These are phyloP conservation scores for Aegilops speltoides DNA, from an alignment of 176 grass and related monocot species.

Conservation along the genomic window DNA sequence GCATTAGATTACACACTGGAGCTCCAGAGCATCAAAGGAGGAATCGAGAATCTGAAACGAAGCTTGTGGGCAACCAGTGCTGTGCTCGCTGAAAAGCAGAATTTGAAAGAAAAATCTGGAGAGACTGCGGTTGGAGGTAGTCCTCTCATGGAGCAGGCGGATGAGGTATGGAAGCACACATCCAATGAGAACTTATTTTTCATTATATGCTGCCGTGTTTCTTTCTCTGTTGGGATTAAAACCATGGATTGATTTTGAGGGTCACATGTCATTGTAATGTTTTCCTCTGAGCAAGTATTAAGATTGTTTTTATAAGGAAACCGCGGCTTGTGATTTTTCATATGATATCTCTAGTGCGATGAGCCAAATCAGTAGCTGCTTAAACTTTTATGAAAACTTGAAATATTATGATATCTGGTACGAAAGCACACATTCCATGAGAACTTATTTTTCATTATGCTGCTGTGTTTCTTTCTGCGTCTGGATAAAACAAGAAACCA, in stretches of 20 bases:
- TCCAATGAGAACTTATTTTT: constrained; percentile 7
- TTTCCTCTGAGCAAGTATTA: not conserved
- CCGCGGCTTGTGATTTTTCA: not conserved
- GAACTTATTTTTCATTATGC: no score
- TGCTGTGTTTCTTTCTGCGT: no score
- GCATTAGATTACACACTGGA: constrained; percentile 60
- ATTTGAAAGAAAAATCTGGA: constrained; percentile 34
- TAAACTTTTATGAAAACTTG: not conserved
- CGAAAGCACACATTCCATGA: no score
- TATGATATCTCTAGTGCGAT: not conserved
- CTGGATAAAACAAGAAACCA: no score
- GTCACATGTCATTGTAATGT: not conserved
- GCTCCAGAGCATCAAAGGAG: constrained; percentile 66
- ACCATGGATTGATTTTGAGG: not conserved
- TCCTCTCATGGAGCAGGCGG: constrained; percentile 27
- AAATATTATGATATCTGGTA: no score
- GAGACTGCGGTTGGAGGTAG: constrained; percentile 13
- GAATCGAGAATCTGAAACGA: constrained; percentile 62
- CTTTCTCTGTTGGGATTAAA: not conserved
- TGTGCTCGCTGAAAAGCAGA: constrained; percentile 55
- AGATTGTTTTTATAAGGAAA: not conserved
- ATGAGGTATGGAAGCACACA: constrained; percentile 28
- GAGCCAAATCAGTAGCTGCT: not conserved
- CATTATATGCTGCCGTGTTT: not conserved
- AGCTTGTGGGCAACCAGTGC: constrained; percentile 47